Percentiles rank a stretch among this genome's conserved stretches.
Conservation (phyloP, 2,329 filamentous ascomycete genomes). For the Penicillium freii region DNA sequence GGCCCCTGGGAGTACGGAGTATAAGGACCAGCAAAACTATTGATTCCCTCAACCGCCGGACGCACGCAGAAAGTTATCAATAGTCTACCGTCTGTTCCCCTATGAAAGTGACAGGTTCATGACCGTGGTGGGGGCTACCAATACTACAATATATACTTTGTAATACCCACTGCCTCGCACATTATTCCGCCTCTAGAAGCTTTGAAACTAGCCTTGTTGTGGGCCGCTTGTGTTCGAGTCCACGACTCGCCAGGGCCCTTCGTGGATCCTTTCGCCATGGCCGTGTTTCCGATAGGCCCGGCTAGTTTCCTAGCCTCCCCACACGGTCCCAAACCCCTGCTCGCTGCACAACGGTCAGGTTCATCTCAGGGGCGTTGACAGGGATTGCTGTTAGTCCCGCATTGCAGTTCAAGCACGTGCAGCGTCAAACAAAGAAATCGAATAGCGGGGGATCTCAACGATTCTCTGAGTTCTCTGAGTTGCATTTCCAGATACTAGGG, state of each 20-base stretch:
- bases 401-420: conserved; percentile 7
- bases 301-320: not conserved
- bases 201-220: not conserved
- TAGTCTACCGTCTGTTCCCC: not conserved
- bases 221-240: not conserved
- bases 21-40: conserved; percentile 13
- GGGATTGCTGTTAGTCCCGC: conserved; percentile 3
- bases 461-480: not conserved
- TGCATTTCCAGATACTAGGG: not conserved
- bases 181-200: not conserved
- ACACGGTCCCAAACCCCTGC: conserved; percentile 6
- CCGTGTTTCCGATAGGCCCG: not conserved
- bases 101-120: not conserved
- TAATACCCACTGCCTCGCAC: not conserved
- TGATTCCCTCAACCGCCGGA: not conserved
- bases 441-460: not conserved
- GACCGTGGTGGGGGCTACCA: not conserved
- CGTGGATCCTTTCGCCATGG: not conserved
- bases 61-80: not conserved
- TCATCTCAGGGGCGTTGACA: not conserved
- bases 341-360: conserved; percentile 1
- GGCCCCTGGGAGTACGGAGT: no score
- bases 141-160: not conserved
- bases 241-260: not conserved
- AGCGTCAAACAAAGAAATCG: not conserved